Evolutionary conservation across 148 eudicot species (phyloP).

Genomic region (Diospyros kaki): DNA sequence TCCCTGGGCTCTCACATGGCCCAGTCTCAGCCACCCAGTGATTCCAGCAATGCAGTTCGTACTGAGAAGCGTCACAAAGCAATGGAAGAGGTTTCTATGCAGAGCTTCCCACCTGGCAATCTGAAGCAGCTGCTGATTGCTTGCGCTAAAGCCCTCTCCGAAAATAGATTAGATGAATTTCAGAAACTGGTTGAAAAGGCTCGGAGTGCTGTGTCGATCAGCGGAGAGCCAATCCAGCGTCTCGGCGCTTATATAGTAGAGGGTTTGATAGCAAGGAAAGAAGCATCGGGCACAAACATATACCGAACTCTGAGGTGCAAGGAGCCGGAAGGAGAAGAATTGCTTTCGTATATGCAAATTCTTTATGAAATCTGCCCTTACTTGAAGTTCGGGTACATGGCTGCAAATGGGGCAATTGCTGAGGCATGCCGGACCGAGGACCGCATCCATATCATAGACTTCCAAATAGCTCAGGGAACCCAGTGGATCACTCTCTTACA

Average conservation of each 20-base stretch:
- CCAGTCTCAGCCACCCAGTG: slow-evolving; percentile 27
- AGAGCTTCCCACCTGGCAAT: slow-evolving; percentile 36
- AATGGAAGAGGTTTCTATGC: slow-evolving; percentile 14
- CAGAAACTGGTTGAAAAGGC: slow-evolving; percentile 48
- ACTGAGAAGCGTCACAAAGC: slow-evolving; percentile 31
- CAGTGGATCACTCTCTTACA: slow-evolving; percentile 93
- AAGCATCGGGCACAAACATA: slow-evolving; percentile 67
- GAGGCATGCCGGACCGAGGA: slow-evolving; percentile 81
- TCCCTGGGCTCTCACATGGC: slow-evolving; percentile 21
- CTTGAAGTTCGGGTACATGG: slow-evolving; percentile 85
- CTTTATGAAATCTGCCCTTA: slow-evolving; percentile 89
- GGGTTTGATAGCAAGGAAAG: slow-evolving; percentile 70
- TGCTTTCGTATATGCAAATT: slow-evolving; percentile 84
- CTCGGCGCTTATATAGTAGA: slow-evolving; percentile 91
- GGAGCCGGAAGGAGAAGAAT: slow-evolving; percentile 72
- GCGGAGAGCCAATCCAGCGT: slow-evolving; percentile 85
- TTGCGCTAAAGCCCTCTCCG: slow-evolving; percentile 71
- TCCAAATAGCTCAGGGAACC: slow-evolving; percentile 80
- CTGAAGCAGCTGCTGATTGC: slow-evolving; percentile 58
- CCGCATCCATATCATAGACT: slow-evolving; percentile 75
- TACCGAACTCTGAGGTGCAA: slow-evolving; percentile 67
- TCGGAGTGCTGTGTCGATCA: slow-evolving; percentile 53
- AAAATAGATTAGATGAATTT: slow-evolving; percentile 57
- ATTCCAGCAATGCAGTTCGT: slow-evolving; percentile 20
- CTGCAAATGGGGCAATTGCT: slow-evolving; percentile 90